Conservation (phyloP, 306 rosid genomes). For the Pterocarpus santalinus region DNA sequence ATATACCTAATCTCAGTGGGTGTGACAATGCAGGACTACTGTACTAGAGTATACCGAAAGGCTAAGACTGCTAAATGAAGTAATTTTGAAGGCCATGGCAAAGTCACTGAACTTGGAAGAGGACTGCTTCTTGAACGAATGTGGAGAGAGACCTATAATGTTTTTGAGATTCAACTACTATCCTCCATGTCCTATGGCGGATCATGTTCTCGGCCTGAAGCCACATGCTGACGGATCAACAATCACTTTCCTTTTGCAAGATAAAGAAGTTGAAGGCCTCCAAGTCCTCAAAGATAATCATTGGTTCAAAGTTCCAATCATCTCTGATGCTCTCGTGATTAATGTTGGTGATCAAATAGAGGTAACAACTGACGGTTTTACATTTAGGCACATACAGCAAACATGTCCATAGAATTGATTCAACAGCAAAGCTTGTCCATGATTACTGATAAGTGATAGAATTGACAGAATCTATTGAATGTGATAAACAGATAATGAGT, state of each 20-base stretch:
- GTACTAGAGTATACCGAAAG: slow-evolving; percentile 59
- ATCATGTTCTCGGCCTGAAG: slow-evolving; percentile 70
- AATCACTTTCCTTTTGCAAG: slow-evolving; percentile 76
- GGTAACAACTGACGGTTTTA: slow-evolving; percentile 48
- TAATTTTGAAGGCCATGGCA: slow-evolving; percentile 74
- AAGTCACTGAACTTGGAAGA: slow-evolving; percentile 77
- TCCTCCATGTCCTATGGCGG: slow-evolving; percentile 75
- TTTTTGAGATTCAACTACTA: slow-evolving; percentile 71
- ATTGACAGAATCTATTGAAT: slow-evolving; percentile 28
- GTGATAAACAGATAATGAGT: slow-evolving; percentile 57
- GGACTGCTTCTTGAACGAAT: slow-evolving; percentile 59
- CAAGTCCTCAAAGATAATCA: slow-evolving; percentile 71
- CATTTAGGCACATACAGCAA: no score
- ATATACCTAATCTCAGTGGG: slow-evolving; percentile 6
- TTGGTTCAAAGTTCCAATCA: slow-evolving; percentile 78
- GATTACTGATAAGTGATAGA: neutral
- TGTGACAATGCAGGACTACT: slow-evolving; percentile 54
- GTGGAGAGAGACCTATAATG: slow-evolving; percentile 57
- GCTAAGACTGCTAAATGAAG: slow-evolving; percentile 53
- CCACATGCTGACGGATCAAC: slow-evolving; percentile 80
- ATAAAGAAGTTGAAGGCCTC: slow-evolving; percentile 76
- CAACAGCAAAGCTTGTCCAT: neutral
- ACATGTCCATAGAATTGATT: neutral
- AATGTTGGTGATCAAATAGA: slow-evolving; percentile 88
- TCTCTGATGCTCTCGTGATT: slow-evolving; percentile 68